Evolutionary conservation across 257 asterid species (phyloP).

Genomic region (Plantago elongata): DNA sequence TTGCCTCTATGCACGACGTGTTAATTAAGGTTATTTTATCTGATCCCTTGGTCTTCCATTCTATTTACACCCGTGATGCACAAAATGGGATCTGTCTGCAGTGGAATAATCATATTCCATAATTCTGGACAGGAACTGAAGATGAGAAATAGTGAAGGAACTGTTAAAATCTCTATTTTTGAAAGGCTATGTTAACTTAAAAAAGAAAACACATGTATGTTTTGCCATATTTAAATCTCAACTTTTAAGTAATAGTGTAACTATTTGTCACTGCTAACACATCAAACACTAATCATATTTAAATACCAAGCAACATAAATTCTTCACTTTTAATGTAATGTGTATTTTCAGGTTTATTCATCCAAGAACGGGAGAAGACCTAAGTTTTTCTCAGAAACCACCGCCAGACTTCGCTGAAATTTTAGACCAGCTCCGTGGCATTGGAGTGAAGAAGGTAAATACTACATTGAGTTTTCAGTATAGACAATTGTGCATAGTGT

Average conservation of each 20-base stretch:
- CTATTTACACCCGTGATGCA: no score
- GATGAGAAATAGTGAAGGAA: no score
- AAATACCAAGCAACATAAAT: no score
- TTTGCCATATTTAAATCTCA: background rate
- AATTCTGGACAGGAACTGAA: no score
- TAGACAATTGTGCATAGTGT: no score
- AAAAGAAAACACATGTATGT: background rate
- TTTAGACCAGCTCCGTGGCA: constrained; percentile 51
- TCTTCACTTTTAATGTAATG: background rate
- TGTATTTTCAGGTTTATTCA: constrained; percentile 55
- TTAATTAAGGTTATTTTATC: constrained; percentile 1
- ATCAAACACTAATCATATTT: no score
- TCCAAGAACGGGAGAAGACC: constrained; percentile 59
- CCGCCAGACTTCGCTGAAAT: constrained; percentile 73
- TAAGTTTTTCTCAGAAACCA: constrained; percentile 66
- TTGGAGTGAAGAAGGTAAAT: constrained; percentile 48
- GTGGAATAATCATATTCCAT: no score
- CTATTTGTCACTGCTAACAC: no score
- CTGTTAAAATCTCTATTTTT: background rate
- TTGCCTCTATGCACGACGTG: background rate
- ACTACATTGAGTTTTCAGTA: background rate
- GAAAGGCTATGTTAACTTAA: background rate
- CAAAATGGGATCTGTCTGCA: no score
- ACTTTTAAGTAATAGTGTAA: background rate
- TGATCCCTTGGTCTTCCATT: no score